Conservation (phyloP, 169 alveolate genomes). For the Cryptosporidium meleagridis region DNA sequence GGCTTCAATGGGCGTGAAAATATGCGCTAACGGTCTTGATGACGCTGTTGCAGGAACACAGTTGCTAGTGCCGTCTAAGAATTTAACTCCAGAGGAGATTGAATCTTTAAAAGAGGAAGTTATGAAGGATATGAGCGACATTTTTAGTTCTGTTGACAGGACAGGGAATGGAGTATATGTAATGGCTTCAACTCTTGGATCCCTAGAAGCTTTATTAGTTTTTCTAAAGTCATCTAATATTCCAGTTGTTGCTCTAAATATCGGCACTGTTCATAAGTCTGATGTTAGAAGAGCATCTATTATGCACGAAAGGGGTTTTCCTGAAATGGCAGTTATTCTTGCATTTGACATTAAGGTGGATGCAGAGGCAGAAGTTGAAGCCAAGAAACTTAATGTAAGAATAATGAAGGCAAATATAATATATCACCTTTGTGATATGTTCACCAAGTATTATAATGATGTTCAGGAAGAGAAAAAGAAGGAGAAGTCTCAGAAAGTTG, state of each 20-base stretch:
- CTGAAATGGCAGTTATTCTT: slow-evolving; percentile 96
- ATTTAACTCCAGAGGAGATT: slow-evolving; percentile 74
- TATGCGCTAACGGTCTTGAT: slow-evolving; percentile 96
- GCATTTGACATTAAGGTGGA: slow-evolving; percentile 98
- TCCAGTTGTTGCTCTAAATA: slow-evolving; percentile 96
- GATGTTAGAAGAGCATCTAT: slow-evolving; percentile 97
- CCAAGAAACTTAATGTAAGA: slow-evolving; percentile 94
- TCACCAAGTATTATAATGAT: slow-evolving; percentile 92
- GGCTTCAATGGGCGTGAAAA: slow-evolving; percentile 96
- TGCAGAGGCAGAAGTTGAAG: slow-evolving; percentile 97
- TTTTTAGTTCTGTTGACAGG: slow-evolving; percentile 92
- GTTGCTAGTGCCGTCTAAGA: slow-evolving; percentile 86
- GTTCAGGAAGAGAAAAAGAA: slow-evolving; percentile 91
- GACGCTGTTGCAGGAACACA: slow-evolving; percentile 98
- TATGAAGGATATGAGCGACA: slow-evolving; percentile 91
- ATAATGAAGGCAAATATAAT: slow-evolving; percentile 98
- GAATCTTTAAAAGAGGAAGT: slow-evolving; percentile 89
- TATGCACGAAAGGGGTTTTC: slow-evolving; percentile 92
- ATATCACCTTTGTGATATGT: slow-evolving; percentile 97
- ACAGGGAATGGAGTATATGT: slow-evolving; percentile 97
- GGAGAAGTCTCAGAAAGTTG: slow-evolving; percentile 83
- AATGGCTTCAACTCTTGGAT: slow-evolving; percentile 98
- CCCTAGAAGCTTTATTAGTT: slow-evolving; percentile 97
- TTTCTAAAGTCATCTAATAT: slow-evolving; percentile 93
- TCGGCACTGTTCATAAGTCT: slow-evolving; percentile 98